Evolutionary conservation across 192 early-diverging fungal species (phyloP).

Genomic region (Backusella tuberculispora): DNA sequence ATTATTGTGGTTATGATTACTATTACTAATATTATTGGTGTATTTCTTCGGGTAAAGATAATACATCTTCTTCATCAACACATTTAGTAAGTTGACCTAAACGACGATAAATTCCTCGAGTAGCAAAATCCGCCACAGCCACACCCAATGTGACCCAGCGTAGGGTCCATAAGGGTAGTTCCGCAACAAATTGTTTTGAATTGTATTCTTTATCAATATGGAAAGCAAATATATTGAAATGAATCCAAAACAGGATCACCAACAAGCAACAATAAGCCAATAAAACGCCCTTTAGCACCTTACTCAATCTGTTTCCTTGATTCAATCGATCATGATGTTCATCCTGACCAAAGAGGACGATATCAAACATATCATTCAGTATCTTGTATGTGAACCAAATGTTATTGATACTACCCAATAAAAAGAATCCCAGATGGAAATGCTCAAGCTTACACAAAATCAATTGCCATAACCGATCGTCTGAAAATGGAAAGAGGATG

Average conservation of each 20-base stretch:
- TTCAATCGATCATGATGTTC: neutral
- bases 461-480: conserved; percentile 50
- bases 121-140: conserved; percentile 51
- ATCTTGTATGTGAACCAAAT: conserved; percentile 55
- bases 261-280: conserved; percentile 46
- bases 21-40: neutral
- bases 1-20: neutral
- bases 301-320: neutral
- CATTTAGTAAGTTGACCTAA: conserved; percentile 20
- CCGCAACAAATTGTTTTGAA: conserved; percentile 52
- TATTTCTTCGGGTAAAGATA: conserved; percentile 25
- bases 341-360: conserved; percentile 45
- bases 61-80: conserved; percentile 39
- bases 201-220: conserved; percentile 37
- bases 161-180: conserved; percentile 58
- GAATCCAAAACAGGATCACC: conserved; percentile 58
- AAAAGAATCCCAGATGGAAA: conserved; percentile 60
- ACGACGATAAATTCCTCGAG: conserved; percentile 35
- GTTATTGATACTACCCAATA: conserved; percentile 57
- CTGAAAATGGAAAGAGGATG: conserved; percentile 50
- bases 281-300: conserved; percentile 45
- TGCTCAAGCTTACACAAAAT: conserved; percentile 56
- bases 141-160: conserved; percentile 62
- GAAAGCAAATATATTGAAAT: conserved; percentile 59
- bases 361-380: conserved; percentile 59